Evolutionary conservation across 306 rosid species (phyloP).

Genomic region (Albizia julibrissin): DNA sequence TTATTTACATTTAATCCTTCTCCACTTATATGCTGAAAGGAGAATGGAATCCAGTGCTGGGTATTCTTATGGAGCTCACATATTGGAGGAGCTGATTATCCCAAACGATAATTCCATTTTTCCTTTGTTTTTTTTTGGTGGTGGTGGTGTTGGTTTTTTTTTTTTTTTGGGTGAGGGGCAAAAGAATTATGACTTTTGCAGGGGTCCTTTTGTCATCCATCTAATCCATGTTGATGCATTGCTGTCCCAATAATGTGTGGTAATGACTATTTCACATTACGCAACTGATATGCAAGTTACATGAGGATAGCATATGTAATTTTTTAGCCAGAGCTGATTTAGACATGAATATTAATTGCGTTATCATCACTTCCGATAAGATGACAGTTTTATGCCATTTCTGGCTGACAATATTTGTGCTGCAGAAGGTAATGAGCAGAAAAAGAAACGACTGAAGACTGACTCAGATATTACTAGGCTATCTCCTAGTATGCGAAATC

Average conservation of each 20-base stretch:
- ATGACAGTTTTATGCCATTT: slow-evolving; percentile 21
- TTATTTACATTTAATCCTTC: slow-evolving; percentile 23
- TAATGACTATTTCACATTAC: slow-evolving; percentile 20
- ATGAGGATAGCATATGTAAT: slow-evolving; percentile 5
- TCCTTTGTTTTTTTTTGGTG: background rate
- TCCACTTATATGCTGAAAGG: slow-evolving; percentile 27
- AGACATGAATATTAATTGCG: slow-evolving; percentile 6
- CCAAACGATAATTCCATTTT: background rate
- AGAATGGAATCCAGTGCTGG: slow-evolving; percentile 28
- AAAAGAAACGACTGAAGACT: slow-evolving; percentile 75
- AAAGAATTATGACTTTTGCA: background rate
- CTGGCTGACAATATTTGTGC: slow-evolving; percentile 41
- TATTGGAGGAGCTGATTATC: slow-evolving; percentile 16
- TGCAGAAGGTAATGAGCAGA: slow-evolving; percentile 92
- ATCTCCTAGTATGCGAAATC: slow-evolving; percentile 60
- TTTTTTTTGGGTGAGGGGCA: too few relatives aligned
- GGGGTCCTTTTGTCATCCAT: slow-evolving; percentile 14
- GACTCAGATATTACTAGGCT: slow-evolving; percentile 83
- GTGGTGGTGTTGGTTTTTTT: background rate
- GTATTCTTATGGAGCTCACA: slow-evolving; percentile 14
- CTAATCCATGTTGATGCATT: slow-evolving; percentile 28
- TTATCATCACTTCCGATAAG: slow-evolving; percentile 24
- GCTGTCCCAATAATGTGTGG: slow-evolving; percentile 21
- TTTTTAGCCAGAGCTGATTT: slow-evolving; percentile 15
- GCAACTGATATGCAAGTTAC: slow-evolving; percentile 27